A percentile compares a stretch with the other conserved stretches of the same genome.
These are phyloP conservation scores for Pleurotus djamor DNA, from an alignment of 768 basidiomycete species.

Conservation along the genomic window DNA sequence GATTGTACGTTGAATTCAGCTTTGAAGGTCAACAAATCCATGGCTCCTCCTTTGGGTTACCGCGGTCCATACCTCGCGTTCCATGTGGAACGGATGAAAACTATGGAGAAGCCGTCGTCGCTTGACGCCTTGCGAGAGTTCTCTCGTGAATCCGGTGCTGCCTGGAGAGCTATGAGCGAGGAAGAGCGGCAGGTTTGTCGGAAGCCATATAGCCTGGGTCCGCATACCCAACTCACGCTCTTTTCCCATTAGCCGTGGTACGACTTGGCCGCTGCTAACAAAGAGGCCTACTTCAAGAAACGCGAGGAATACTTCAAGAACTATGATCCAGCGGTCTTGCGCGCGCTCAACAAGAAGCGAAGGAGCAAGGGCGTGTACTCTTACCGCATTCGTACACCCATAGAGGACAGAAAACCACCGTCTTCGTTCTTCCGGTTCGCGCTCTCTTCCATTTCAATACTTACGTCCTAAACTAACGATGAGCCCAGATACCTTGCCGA, in stretches of 20 bases:
- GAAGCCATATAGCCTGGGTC: background rate
- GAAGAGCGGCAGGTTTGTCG: conserved; percentile 31
- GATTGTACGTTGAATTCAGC: background rate
- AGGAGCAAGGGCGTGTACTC: conserved; percentile 18
- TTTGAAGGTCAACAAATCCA: conserved; percentile 3
- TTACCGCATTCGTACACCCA: conserved; percentile 7
- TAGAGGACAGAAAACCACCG: background rate
- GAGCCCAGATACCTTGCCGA: conserved; percentile 13
- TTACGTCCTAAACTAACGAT: background rate
- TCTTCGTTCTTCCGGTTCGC: conserved; percentile 21
- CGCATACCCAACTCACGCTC: too few species aligned
- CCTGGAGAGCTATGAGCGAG: conserved; percentile 28
- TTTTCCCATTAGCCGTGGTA: conserved; percentile 13
- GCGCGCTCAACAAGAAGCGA: conserved; percentile 28
- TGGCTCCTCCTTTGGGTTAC: conserved; percentile 22
- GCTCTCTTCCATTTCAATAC: background rate
- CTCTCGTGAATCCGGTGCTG: conserved; percentile 16
- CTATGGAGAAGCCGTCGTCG: background rate
- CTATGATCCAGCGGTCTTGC: conserved; percentile 15
- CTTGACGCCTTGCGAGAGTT: background rate
- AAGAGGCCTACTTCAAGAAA: conserved; percentile 15
- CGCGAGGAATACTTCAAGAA: conserved; percentile 24
- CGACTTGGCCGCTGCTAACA: conserved; percentile 15
- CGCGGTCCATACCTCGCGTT: conserved; percentile 22
- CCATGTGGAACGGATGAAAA: conserved; percentile 13